phyloP scores from a whole-genome alignment of 768 basidiomycete species.

The Serendipita sp. region DNA sequence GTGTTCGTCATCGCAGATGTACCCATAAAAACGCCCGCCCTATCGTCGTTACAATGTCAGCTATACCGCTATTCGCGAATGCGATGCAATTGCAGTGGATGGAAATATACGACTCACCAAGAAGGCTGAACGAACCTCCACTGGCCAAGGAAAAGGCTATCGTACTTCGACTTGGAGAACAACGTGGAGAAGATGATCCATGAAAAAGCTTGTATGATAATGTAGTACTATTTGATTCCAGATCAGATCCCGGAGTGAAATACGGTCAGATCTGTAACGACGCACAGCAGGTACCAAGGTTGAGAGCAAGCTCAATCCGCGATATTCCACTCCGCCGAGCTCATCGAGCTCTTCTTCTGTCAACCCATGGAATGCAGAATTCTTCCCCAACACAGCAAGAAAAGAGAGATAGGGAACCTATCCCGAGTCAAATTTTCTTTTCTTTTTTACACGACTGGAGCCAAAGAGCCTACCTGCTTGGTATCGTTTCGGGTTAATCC shows the following conservation, averaged over 20 bases:
- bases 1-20: slow-evolving; percentile 81
- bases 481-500: neutral
- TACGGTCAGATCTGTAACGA: too few relatives aligned
- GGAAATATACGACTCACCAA: slow-evolving; percentile 36
- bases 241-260: neutral
- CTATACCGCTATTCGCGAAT: neutral
- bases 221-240: slow-evolving; percentile 46
- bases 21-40: slow-evolving; percentile 49
- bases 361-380: slow-evolving; percentile 22
- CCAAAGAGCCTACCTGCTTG: neutral
- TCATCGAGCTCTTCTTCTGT: slow-evolving; percentile 25
- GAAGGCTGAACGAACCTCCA: slow-evolving; percentile 34
- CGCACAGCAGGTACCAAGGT: slow-evolving; percentile 22
- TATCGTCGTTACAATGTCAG: neutral
- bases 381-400: slow-evolving; percentile 23
- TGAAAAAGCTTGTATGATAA: slow-evolving; percentile 48
- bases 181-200: slow-evolving; percentile 76
- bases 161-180: slow-evolving; percentile 40
- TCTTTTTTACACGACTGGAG: too few relatives aligned
- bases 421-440: neutral
- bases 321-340: slow-evolving; percentile 25
- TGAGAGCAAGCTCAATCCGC: slow-evolving; percentile 20
- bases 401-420: slow-evolving; percentile 24
- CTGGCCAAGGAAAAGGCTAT: slow-evolving; percentile 13
- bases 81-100: neutral